These are phyloP conservation scores for Glycine latifolia DNA, from an alignment of 306 rosid genomes.

Conservation along the genomic window DNA sequence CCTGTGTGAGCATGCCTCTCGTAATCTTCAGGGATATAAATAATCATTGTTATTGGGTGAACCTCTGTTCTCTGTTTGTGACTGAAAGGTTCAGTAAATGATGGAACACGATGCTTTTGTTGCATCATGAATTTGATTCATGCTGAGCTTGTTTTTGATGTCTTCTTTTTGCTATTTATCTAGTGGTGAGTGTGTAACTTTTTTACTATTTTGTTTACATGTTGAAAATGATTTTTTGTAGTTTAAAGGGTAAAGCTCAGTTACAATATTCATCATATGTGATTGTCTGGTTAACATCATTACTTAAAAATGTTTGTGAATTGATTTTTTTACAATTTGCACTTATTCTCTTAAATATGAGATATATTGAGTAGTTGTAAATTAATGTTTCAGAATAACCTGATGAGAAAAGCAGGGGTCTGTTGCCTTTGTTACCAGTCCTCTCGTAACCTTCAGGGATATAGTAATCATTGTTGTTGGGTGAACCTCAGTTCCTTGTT, in stretches of 20 bases:
- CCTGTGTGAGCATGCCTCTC: conserved; percentile 59
- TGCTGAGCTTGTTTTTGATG: neutral
- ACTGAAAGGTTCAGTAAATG: conserved; percentile 79
- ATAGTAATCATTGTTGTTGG: conserved; percentile 66
- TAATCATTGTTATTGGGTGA: conserved; percentile 77
- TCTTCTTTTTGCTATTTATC: too few species aligned
- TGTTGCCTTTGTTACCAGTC: conserved; percentile 58
- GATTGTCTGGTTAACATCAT: too few species aligned
- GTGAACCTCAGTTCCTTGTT: conserved; percentile 64
- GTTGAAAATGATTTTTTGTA: too few species aligned
- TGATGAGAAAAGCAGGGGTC: conserved; percentile 59
- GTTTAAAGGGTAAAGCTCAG: too few species aligned
- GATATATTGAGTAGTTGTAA: too few species aligned
- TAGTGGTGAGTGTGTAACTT: too few species aligned
- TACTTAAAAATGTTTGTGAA: too few species aligned
- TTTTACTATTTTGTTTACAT: too few species aligned
- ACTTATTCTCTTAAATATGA: too few species aligned
- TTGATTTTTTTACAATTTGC: too few species aligned
- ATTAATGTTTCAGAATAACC: conserved; percentile 3
- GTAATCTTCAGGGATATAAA: conserved; percentile 64
- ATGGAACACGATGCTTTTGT: conserved; percentile 47
- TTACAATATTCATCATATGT: too few species aligned
- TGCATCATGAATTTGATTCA: neutral
- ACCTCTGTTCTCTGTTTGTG: conserved; percentile 57
- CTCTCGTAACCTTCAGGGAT: conserved; percentile 67